Base-by-base conservation (phyloP, 2,329 filamentous ascomycete species). In the Coniochaeta sp. region DNA sequence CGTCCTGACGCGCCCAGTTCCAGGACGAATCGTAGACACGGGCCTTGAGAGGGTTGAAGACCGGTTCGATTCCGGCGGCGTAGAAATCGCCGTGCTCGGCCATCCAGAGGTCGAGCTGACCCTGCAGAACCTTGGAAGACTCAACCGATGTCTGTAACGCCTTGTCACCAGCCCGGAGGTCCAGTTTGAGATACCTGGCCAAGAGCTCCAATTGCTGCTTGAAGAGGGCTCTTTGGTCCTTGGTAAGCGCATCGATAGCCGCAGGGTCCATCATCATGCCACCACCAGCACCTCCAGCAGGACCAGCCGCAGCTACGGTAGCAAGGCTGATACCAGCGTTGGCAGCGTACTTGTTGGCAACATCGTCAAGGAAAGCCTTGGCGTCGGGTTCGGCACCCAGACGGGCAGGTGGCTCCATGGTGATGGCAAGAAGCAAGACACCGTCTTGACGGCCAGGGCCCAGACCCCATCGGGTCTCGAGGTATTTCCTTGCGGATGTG, bases 201-300 rank as follows among this genome's bases (percentile, higher is more conserved):
- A 95, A 89, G 18, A 96, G 79, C 75, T 99, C 94, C 24, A 99
- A 81, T 68, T 99, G 94, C 67, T 99, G 92, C 79, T 97, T 97
- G 84, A 97, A 97, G 1, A 99, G 79, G 24, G 90, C 87, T 57
- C 87, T 85, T 71, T 99, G 94, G 65, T 97, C 94, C 70, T 97
- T 97, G 64, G 94, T 99, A 51, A 99, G 79, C 13, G 94, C 94
- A 67, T 99, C 94, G 57, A 99, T 86, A 50, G 94, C 94, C 33
- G 92, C 94, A 8, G 94, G 94, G 64, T 99, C 94, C 91, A 99
- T 97, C 89, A 99, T 96, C 94, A 99, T 97, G 66, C 91, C 92
- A 58, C 82, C 87, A 51, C 78, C 81, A 52, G 77, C 82, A 55
- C 80, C 87, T 51, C 78, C 86, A 51, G 83, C 87, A 55, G 81